phyloP scores from a whole-genome alignment of 441 rosid genomes.

The Lepidium campestre region DNA sequence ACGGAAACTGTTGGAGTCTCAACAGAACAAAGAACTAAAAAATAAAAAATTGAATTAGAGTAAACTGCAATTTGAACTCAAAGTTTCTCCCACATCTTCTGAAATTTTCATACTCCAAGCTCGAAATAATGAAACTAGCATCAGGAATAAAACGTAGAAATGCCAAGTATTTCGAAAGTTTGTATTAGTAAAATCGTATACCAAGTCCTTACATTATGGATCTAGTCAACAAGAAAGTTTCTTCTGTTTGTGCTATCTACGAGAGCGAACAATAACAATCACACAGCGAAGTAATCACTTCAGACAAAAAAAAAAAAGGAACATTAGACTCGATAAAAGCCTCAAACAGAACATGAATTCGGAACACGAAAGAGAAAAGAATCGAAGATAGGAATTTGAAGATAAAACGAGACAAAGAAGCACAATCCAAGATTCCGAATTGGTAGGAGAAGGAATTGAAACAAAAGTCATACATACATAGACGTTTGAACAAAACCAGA shows the following conservation, averaged over 20 bases:
- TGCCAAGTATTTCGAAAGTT: not conserved
- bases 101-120: not conserved
- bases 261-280: not conserved
- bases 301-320: not conserved
- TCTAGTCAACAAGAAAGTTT: slow-evolving; percentile 16
- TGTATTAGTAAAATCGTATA: not conserved
- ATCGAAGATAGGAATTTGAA: not conserved
- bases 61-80: not conserved
- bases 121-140: not conserved
- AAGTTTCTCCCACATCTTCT: not conserved
- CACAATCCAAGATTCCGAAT: not conserved
- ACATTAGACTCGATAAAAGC: not conserved
- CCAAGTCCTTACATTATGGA: slow-evolving; percentile 4
- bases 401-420: not conserved
- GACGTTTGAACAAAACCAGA: slow-evolving; percentile 10
- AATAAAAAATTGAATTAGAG: not conserved
- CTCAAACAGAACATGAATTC: not conserved
- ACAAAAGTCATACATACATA: slow-evolving; percentile 13
- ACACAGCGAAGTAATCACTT: not conserved
- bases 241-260: not conserved
- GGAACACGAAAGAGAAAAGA: not conserved
- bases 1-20: not conserved
- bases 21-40: not conserved
- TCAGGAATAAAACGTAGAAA: not conserved
- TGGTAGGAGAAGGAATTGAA: not conserved